Conservation (phyloP, 139 green algal genomes). For the Diplosphaera chodatii region DNA sequence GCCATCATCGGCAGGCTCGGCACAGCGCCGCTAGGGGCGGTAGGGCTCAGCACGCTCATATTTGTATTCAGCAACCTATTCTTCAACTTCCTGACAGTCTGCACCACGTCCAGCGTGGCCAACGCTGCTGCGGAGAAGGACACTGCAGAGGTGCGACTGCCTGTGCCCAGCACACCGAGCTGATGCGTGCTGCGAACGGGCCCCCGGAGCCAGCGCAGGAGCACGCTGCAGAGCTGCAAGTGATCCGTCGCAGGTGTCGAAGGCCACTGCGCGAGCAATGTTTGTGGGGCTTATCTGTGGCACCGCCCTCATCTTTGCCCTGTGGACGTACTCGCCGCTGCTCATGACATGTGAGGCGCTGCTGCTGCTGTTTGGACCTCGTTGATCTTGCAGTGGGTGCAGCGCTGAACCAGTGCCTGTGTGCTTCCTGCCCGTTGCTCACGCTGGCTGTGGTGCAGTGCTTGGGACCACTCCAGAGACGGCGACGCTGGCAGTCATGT, state of each 20-base stretch:
- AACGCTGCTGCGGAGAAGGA: conserved; percentile 35
- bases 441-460: too few species aligned
- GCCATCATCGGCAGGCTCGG: conserved; percentile 50
- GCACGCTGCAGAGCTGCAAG: too few species aligned
- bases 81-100: conserved; percentile 59
- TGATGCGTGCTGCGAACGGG: too few species aligned
- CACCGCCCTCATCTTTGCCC: neutral
- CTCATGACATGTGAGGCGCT: too few species aligned
- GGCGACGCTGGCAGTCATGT: conserved; percentile 30
- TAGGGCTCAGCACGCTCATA: conserved; percentile 44
- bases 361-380: too few species aligned
- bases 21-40: conserved; percentile 45
- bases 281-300: neutral
- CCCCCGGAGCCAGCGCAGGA: too few species aligned
- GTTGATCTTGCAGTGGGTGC: too few species aligned
- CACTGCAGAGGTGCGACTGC: conserved; percentile 9
- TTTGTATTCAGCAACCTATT: conserved; percentile 48
- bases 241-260: too few species aligned
- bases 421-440: too few species aligned
- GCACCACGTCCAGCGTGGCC: conserved; percentile 53
- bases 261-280: neutral
- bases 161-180: too few species aligned
- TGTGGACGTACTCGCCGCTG: conserved; percentile 14
- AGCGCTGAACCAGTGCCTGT: too few species aligned
- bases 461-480: conserved; percentile 26